These are phyloP conservation scores for Colletotrichum sp. DNA, from an alignment of 2,329 filamentous ascomycete species.

Conservation along the genomic window DNA sequence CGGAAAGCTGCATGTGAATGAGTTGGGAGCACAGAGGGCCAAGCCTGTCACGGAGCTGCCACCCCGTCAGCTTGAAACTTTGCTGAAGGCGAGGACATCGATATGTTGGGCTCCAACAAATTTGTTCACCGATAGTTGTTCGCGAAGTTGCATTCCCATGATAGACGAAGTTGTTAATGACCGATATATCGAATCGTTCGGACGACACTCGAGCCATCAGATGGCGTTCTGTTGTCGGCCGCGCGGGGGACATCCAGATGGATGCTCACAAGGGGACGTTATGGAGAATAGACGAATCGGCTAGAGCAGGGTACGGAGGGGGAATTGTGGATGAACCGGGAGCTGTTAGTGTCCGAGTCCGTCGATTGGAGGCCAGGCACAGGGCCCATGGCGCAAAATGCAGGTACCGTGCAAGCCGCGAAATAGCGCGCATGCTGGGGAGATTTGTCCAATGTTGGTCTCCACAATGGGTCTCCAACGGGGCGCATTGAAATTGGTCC, in stretches of 20 bases:
- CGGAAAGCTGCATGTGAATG: background rate
- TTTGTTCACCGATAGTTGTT: background rate
- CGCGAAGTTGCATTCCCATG: background rate
- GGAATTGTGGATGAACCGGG: background rate
- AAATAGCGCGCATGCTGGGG: slow-evolving; percentile 11
- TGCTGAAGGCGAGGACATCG: background rate
- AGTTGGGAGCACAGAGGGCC: background rate
- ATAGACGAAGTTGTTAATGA: background rate
- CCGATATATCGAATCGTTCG: background rate
- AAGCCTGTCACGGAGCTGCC: background rate
- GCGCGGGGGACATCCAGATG: background rate
- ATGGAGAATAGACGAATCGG: background rate
- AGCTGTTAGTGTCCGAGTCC: slow-evolving; percentile 7
- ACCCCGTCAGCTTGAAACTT: background rate
- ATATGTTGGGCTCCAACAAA: background rate
- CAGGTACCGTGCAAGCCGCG: slow-evolving; percentile 15
- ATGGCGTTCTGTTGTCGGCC: background rate
- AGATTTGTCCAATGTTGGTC: slow-evolving; percentile 8
- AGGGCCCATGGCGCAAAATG: slow-evolving; percentile 4
- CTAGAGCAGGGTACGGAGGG: background rate
- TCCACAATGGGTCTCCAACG: slow-evolving; percentile 3
- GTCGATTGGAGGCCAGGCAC: background rate
- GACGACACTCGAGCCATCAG: background rate
- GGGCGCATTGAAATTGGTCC: slow-evolving; percentile 11
- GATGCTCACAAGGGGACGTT: background rate